Evolutionary conservation across 129 eudicot species (phyloP), one percentile per base, ranked within the genome.

Genomic region (Centrapalus pauciflorus): DNA sequence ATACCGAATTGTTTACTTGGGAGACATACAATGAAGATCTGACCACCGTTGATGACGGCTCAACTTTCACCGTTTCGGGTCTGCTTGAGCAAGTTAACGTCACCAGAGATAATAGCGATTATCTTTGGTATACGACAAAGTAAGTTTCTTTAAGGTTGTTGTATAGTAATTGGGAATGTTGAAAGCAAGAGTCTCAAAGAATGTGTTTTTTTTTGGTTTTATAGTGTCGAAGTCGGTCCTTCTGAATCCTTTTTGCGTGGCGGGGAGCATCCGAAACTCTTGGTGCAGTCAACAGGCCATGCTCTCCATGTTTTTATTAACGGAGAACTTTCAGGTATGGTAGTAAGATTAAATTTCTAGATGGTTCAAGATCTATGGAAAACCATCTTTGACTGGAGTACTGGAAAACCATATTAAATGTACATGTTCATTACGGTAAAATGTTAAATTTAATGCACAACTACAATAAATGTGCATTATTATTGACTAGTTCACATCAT

Each of bases 261-360:
- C 11, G 96, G 96, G 23, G 79, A 90, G 40, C 84, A 71, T 56
- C 93, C 96, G 0, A 82, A 83, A 32, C 93, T 90, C 40, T 73
- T 78, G 61, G 93, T 85, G 38, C 81, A 85, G 74, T 83, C 96
- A 40, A 71, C 88, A 0, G 99, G 96, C n/a, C 95, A 93, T 66
- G 94, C 94, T 41, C 84, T 93, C 68, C 96, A 93, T 34, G 96
- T 80, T 29, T 93, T 89, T 57, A 66, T 89, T 3, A 93, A 93
- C 17, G 99, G 95, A 54, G 81, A 84, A 62, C 95, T 83, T 71
- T 80, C 88, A 4, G 99, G 99, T 93, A 83, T 0, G 10, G 4
- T 43, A 49, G 37, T 21, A 21, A 13, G 21, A 7, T 19, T 17
- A 14, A 48, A 13, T 5, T 24, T 62, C n/a, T n/a, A n/a, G n/a